Evolutionary conservation across 2,329 filamentous ascomycete species (phyloP), one percentile per base, ranked within the genome.

Genomic region (Xylaria sp.): DNA sequence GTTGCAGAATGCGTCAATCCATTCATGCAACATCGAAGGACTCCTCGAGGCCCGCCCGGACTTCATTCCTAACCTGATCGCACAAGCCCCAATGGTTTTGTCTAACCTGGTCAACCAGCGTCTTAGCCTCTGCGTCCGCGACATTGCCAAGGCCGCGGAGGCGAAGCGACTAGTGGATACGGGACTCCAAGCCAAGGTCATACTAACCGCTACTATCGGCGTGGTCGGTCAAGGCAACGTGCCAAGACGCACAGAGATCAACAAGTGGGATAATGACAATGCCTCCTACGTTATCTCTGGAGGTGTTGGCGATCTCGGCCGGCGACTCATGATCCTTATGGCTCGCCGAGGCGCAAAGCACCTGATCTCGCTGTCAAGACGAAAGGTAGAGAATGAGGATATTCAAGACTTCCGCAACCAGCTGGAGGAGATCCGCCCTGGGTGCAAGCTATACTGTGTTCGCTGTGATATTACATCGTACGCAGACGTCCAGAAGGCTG

Each of bases 271-370:
- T 2, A 42, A 42, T 11, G 50, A 46, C 7, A 47, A 62, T 13
- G 61, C 51, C 3, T 57, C 65, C 0, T 66, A 65, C 30, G 54
- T 68, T 2, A 35, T 67, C 11, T 59, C 58, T 6, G 66, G 66
- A 1, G 64, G 66, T 4, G 37, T 66, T 1, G 66, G 66, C 2
- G 65, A 67, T 55, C 46, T 67, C 2, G 65, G 65, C 30, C 58
- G 39, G n/a, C 56, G 65, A 1, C 46, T 65, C 1, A 9, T 66
- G 9, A 34, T 19, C 2, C 53, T 62, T 1, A 62, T 66, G 61
- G 66, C 65, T 1, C 35, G 37, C 0, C 65, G 63, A 5, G 65
- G 66, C 2, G 65, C 63, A 19, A 60, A 51, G 48, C 59, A 63
- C 55, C 44, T 68, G 2, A 55, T 59, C 6, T 65, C 62, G 2